Evolutionary conservation across 768 basidiomycete species (phyloP).

Genomic region (Russula griseocarnosa): DNA sequence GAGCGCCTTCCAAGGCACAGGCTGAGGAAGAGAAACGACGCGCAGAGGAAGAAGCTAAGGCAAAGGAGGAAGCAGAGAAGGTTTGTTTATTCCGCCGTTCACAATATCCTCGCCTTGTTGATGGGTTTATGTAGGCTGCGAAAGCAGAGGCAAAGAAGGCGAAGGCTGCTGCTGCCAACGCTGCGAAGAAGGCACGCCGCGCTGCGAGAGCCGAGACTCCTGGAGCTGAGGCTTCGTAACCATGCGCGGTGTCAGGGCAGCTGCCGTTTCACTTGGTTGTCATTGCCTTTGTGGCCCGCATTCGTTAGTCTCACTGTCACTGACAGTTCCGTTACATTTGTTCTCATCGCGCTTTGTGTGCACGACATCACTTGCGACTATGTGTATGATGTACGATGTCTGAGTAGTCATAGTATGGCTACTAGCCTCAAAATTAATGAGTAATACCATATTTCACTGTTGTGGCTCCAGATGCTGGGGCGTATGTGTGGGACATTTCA

Average conservation of each 20-base stretch:
- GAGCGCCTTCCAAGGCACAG: constrained; percentile 48
- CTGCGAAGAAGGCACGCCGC: constrained; percentile 84
- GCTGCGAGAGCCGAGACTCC: constrained; percentile 51
- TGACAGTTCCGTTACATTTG: neutral
- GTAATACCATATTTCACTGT: neutral
- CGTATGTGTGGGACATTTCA: too few species aligned
- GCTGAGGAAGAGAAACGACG: constrained; percentile 57
- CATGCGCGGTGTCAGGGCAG: neutral
- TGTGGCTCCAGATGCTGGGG: neutral
- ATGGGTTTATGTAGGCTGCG: constrained; percentile 39
- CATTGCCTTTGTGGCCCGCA: neutral
- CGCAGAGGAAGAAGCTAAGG: constrained; percentile 66
- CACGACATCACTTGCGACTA: neutral
- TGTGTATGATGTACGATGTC: neutral
- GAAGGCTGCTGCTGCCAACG: constrained; percentile 81
- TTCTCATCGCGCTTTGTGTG: neutral
- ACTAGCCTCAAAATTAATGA: neutral
- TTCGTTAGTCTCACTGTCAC: neutral
- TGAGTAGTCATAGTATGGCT: neutral
- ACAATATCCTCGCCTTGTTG: neutral
- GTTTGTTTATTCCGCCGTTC: constrained; percentile 36
- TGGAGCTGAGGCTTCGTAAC: constrained; percentile 29
- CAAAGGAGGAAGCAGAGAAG: constrained; percentile 84
- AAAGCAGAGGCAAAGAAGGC: constrained; percentile 79
- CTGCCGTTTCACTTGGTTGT: constrained; percentile 5